Evolutionary conservation across 2,329 filamentous ascomycete species (phyloP), one percentile per base, ranked within the genome.

Genomic region (Dactylellina cionopaga): DNA sequence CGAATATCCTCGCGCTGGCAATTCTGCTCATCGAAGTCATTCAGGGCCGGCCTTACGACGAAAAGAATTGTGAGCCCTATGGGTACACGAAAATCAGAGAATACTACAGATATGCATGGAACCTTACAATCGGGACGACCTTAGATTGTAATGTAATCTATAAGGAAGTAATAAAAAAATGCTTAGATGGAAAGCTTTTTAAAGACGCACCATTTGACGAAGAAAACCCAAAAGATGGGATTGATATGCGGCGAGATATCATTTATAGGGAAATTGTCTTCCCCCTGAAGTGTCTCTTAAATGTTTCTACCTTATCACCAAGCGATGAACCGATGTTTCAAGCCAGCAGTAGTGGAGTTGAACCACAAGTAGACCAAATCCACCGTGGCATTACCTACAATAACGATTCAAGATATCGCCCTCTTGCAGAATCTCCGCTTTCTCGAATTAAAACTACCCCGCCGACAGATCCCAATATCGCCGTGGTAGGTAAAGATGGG

Each of bases 141-240:
- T 17, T 71, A 13, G 58, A 71, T 47, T 71, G 66, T 52, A 52
- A 71, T 19, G 37, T 71, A 15, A 56, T 71, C 0, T 71, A 71
- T 39, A 71, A 64, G 9, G 59, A 71, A n/a, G 44, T 71, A 1
- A 64, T 71, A 15, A 64, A 64, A 33, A 71, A 64, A 24, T 71
- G 66, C 19, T 41, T 71, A 3, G 58, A 71, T 43, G 52, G 66
- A 27, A 64, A 54, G 15, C 10, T 71, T 3, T 71, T 71, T 15
- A 54, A 54, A 19, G 59, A 64, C 4, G 66, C 66, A 4, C 58
- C 58, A 3, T 71, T 71, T 33, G 58, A 71, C 15, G 29, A 31
- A 9, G 29, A 63, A 3, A 29, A 71, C 22, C 66, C 66, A 5
- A 35, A 54, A 37, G 44, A 37, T 4, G 66, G 59, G 1, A 31